Evolutionary conservation across 257 asterid genomes (phyloP).

Genomic region (Rubia yunnanensis): DNA sequence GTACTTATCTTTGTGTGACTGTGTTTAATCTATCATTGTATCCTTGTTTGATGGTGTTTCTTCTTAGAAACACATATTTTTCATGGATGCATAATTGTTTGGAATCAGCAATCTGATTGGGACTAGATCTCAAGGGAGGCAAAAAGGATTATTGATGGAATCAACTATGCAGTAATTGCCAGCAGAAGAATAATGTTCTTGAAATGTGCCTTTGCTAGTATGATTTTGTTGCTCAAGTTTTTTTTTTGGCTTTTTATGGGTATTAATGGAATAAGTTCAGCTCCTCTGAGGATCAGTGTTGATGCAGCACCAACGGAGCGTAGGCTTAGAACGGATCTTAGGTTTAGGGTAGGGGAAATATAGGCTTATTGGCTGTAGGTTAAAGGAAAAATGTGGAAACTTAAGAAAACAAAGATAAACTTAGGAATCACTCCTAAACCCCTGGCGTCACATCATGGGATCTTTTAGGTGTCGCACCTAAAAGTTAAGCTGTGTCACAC

Average conservation of each 20-base stretch:
- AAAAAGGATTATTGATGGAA: neutral
- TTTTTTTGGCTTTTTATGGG: neutral
- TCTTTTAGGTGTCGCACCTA: no score
- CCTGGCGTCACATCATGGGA: no score
- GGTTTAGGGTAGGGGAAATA: no score
- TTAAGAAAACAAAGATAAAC: no score
- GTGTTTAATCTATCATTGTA: neutral
- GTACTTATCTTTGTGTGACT: slow-evolving; percentile 20
- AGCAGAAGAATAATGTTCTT: neutral
- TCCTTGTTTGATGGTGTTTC: neutral
- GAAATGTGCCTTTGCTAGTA: neutral
- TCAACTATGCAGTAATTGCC: neutral
- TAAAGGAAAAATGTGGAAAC: no score
- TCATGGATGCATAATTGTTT: neutral
- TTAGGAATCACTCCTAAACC: no score
- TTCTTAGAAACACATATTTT: slow-evolving; percentile 4
- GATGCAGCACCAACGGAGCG: no score
- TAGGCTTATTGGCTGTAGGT: no score
- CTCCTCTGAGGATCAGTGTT: slow-evolving; percentile 5
- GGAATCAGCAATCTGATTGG: slow-evolving; percentile 1
- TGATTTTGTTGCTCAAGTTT: slow-evolving; percentile 1
- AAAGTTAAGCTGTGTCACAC: no score
- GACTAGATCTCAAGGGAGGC: neutral
- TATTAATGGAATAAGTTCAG: neutral
- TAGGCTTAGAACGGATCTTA: no score